phyloP scores from a whole-genome alignment of 2,329 filamentous ascomycete species.

The Gaeumannomyces tritici region DNA sequence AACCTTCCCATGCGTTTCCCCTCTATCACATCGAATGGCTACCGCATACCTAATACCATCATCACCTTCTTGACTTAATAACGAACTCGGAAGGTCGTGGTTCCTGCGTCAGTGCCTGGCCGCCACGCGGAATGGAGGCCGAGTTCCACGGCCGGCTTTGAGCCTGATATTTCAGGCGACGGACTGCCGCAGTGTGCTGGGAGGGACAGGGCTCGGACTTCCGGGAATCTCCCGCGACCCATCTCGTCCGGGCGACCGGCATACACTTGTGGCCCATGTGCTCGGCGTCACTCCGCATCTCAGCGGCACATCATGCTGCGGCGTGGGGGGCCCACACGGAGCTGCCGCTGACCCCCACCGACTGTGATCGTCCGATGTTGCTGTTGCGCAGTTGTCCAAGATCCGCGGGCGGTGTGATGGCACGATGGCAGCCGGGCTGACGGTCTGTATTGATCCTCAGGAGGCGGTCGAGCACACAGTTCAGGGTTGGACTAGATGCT shows the following conservation, averaged over 20 bases:
- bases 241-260: neutral
- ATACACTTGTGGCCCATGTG: neutral
- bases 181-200: too few relatives aligned
- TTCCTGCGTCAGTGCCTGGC: neutral
- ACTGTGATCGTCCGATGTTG: neutral
- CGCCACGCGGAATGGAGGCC: too few relatives aligned
- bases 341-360: too few relatives aligned
- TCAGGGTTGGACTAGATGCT: too few relatives aligned
- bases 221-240: neutral
- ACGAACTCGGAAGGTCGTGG: neutral
- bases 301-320: neutral
- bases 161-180: neutral
- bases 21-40: neutral
- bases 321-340: neutral
- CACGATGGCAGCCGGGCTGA: too few relatives aligned
- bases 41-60: too few relatives aligned
- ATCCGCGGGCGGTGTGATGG: neutral
- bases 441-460: too few relatives aligned
- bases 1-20: too few relatives aligned
- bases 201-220: too few relatives aligned
- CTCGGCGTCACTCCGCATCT: neutral
- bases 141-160: neutral
- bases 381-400: neutral
- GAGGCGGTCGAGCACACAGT: too few relatives aligned
- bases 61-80: neutral